Conservation (phyloP, 495 filamentous ascomycete genomes). For the Aspergillus hancockii region DNA sequence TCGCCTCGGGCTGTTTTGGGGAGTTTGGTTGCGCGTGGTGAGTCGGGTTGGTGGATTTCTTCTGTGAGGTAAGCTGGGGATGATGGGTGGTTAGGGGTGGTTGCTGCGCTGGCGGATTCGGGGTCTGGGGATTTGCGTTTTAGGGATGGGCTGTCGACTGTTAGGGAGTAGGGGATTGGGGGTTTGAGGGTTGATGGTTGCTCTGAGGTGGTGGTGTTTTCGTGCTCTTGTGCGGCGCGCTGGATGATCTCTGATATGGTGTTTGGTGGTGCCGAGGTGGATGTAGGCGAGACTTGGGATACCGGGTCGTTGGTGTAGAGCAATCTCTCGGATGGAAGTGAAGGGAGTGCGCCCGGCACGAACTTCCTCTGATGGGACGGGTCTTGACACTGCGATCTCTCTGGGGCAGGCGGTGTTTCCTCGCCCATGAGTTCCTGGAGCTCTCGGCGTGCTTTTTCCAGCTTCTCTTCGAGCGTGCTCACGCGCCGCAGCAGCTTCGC, state of each 20-base stretch:
- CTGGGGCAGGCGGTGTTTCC: slow-evolving; percentile 32
- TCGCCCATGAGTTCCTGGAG: slow-evolving; percentile 51
- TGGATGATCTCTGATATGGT: slow-evolving; percentile 15
- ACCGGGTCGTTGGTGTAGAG: slow-evolving; percentile 34
- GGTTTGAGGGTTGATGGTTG: background rate
- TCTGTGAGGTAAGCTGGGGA: slow-evolving; percentile 19
- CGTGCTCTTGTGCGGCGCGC: slow-evolving; percentile 8
- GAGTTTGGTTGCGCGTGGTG: slow-evolving; percentile 31
- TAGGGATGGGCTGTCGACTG: slow-evolving; percentile 41
- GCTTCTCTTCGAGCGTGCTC: slow-evolving; percentile 65
- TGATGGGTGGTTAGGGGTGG: slow-evolving; percentile 20
- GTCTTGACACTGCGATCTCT: slow-evolving; percentile 24
- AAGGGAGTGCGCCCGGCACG: slow-evolving; percentile 56
- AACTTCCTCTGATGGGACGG: slow-evolving; percentile 50
- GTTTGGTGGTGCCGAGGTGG: slow-evolving; percentile 20
- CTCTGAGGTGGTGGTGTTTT: slow-evolving; percentile 14
- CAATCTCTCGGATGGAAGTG: slow-evolving; percentile 61
- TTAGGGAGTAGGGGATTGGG: slow-evolving; percentile 23
- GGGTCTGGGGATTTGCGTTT: slow-evolving; percentile 45
- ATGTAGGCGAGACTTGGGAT: slow-evolving; percentile 1
- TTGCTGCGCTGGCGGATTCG: slow-evolving; percentile 24
- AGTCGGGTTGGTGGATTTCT: slow-evolving; percentile 20
- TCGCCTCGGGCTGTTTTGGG: slow-evolving; percentile 39
- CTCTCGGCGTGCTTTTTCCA: slow-evolving; percentile 58
- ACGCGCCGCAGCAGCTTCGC: slow-evolving; percentile 64